A percentile compares a stretch with the other conserved stretches of the same genome.
Evolutionary conservation across 306 rosid genomes (phyloP).

Genomic region (Cyclanthera cordifolia): DNA sequence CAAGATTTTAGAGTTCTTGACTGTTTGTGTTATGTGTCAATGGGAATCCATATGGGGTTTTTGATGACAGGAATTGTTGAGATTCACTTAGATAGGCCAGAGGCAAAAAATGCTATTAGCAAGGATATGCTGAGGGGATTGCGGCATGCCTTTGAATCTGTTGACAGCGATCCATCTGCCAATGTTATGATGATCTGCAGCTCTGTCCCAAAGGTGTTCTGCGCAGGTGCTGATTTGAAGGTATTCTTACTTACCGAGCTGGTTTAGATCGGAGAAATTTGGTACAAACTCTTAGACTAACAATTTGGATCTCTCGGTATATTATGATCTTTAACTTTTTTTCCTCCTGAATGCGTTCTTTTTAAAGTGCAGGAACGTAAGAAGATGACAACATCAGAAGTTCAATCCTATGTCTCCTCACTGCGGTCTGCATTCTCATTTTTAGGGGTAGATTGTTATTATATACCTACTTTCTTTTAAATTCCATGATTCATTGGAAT

Average conservation of each 20-base stretch:
- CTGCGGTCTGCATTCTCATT: constrained; percentile 60
- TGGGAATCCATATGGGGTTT: background rate
- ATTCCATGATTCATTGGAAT: background rate
- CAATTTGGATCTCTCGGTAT: constrained; percentile 4
- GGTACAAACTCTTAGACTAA: background rate
- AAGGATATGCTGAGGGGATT: constrained; percentile 56
- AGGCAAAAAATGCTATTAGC: constrained; percentile 71
- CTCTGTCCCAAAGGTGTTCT: constrained; percentile 56
- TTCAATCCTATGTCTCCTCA: constrained; percentile 42
- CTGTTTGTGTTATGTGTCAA: constrained; percentile 1
- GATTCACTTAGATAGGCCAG: constrained; percentile 57
- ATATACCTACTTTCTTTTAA: background rate
- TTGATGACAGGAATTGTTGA: constrained; percentile 50
- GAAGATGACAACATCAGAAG: constrained; percentile 44
- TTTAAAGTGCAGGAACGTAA: constrained; percentile 62
- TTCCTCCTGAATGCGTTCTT: constrained; percentile 7
- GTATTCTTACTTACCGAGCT: constrained; percentile 10
- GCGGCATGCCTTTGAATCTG: constrained; percentile 35
- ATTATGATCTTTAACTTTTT: background rate
- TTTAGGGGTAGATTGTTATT: constrained; percentile 46
- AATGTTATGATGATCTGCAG: constrained; percentile 60
- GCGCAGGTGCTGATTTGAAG: constrained; percentile 69
- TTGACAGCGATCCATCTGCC: constrained; percentile 37
- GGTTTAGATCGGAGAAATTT: background rate
- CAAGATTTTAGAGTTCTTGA: background rate